A percentile compares a stretch with the other conserved stretches of the same genome.
Evolutionary conservation across 2,329 filamentous ascomycete genomes (phyloP).

Genomic region (Elsinoe ampelina): DNA sequence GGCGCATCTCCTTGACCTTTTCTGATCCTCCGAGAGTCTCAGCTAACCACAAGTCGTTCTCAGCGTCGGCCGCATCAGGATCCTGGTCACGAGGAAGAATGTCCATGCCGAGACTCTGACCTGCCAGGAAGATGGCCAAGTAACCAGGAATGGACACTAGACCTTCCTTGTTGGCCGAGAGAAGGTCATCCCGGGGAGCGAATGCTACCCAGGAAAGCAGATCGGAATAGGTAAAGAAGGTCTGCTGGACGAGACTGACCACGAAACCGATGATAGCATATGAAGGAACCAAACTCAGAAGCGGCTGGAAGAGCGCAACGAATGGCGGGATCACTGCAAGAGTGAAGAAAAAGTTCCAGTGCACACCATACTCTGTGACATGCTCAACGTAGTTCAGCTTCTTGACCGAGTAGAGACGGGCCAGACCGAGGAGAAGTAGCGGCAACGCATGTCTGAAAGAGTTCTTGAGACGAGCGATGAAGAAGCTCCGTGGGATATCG

Average conservation of each 20-base stretch:
- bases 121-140: slow-evolving; percentile 85
- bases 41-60: slow-evolving; percentile 30
- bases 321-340: slow-evolving; percentile 81
- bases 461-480: slow-evolving; percentile 50
- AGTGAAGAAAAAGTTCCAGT: slow-evolving; percentile 99
- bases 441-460: slow-evolving; percentile 76
- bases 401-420: slow-evolving; percentile 83
- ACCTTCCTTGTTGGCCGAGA: slow-evolving; percentile 89
- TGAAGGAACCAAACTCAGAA: slow-evolving; percentile 61
- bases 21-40: slow-evolving; percentile 23
- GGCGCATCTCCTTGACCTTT: slow-evolving; percentile 12
- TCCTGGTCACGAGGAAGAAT: slow-evolving; percentile 53
- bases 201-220: slow-evolving; percentile 76
- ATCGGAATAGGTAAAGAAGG: slow-evolving; percentile 63
- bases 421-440: slow-evolving; percentile 66
- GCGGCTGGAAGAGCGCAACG: slow-evolving; percentile 69
- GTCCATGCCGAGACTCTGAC: slow-evolving; percentile 72
- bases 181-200: slow-evolving; percentile 64
- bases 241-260: slow-evolving; percentile 62
- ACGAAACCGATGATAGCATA: slow-evolving; percentile 63
- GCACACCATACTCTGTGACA: slow-evolving; percentile 92
- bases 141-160: slow-evolving; percentile 94
- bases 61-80: slow-evolving; percentile 21
- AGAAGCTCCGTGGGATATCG: slow-evolving; percentile 34
- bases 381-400: slow-evolving; percentile 94